phyloP scores from a whole-genome alignment of 441 rosid genomes.

The Flueggea neowawraea region DNA sequence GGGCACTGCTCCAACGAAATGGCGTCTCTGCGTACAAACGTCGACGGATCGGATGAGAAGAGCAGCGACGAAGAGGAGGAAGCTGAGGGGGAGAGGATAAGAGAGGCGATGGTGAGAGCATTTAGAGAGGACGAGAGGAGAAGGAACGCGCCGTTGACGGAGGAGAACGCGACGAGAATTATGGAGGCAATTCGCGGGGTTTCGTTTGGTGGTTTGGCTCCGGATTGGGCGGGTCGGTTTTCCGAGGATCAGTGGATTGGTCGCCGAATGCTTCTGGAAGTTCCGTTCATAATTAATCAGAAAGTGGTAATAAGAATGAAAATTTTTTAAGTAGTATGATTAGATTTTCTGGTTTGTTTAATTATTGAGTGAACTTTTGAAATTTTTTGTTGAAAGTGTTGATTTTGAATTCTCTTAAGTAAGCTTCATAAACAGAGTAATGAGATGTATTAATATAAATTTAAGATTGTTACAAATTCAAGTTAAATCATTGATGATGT shows the following conservation, averaged over 20 bases:
- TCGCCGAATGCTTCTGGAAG: neutral
- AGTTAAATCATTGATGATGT: too few species aligned
- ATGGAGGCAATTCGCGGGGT: conserved; percentile 88
- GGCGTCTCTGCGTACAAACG: conserved; percentile 41
- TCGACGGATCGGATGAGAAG: conserved; percentile 21
- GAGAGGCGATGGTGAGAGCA: conserved; percentile 47
- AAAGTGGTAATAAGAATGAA: too few species aligned
- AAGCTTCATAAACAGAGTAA: too few species aligned
- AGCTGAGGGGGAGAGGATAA: conserved; percentile 13
- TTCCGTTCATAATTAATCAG: too few species aligned
- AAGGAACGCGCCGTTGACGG: conserved; percentile 62
- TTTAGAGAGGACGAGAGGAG: too few species aligned
- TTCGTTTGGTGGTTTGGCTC: conserved; percentile 60
- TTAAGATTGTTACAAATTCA: too few species aligned
- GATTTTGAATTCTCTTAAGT: too few species aligned
- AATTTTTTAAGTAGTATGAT: too few species aligned
- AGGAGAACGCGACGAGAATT: conserved; percentile 61
- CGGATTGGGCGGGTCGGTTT: conserved; percentile 65
- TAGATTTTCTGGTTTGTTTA: too few species aligned
- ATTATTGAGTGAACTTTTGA: too few species aligned
- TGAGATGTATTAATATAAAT: too few species aligned
- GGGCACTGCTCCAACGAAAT: conserved; percentile 45
- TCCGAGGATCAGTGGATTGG: conserved; percentile 77
- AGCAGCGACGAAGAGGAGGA: conserved; percentile 40
- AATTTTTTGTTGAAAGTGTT: too few species aligned